Evolutionary conservation across 257 asterid genomes (phyloP).

Genomic region (Solanum pimpinellifolium): DNA sequence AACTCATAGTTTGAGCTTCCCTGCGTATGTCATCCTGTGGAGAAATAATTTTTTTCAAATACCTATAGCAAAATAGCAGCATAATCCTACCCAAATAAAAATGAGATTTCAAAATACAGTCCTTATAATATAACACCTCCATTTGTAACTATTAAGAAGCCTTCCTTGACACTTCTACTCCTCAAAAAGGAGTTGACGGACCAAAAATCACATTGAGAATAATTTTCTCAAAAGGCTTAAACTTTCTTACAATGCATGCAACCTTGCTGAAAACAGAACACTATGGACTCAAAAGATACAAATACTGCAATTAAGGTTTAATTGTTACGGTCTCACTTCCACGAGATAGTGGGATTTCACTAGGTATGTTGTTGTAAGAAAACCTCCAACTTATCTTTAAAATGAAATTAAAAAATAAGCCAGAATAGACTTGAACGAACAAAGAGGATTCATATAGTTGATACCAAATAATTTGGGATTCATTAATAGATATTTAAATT

Average conservation of each 20-base stretch:
- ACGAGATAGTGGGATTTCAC: background rate
- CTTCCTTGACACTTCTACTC: background rate
- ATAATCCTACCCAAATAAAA: background rate
- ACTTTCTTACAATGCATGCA: background rate
- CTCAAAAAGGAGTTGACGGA: background rate
- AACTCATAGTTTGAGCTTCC: conserved; percentile 96
- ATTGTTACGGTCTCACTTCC: background rate
- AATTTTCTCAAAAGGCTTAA: background rate
- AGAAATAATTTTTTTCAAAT: background rate
- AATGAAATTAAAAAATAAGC: background rate
- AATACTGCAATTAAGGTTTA: background rate
- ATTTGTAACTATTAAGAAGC: background rate
- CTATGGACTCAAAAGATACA: background rate
- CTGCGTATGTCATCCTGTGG: conserved; percentile 92
- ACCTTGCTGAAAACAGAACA: background rate
- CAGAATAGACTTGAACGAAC: background rate
- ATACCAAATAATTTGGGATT: background rate
- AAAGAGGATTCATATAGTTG: background rate
- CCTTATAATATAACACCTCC: background rate
- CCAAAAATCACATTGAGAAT: background rate
- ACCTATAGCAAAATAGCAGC: background rate
- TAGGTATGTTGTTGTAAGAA: background rate
- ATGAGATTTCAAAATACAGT: background rate
- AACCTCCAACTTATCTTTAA: background rate
- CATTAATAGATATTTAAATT: background rate